A percentile compares a stretch with the other conserved stretches of the same genome.
Evolutionary conservation across 768 basidiomycete species (phyloP).

Genomic region (Paxillus ammoniavirescens): DNA sequence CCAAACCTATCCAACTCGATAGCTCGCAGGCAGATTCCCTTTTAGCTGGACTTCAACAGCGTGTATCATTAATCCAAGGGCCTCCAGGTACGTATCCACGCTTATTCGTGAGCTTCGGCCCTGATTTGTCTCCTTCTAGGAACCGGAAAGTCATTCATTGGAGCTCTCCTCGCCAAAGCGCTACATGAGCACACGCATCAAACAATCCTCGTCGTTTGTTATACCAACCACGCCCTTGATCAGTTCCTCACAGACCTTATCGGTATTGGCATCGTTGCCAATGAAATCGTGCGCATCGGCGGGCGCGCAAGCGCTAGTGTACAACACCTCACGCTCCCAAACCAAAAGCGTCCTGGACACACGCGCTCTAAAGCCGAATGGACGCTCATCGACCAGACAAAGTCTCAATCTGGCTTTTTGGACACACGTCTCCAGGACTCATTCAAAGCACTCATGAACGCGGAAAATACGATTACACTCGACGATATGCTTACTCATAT

Average conservation of each 20-base stretch:
- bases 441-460: slow-evolving; percentile 30
- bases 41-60: slow-evolving; percentile 52
- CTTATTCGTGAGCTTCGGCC: not conserved
- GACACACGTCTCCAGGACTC: slow-evolving; percentile 24
- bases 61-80: slow-evolving; percentile 64
- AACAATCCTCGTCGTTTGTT: slow-evolving; percentile 67
- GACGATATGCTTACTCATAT: slow-evolving; percentile 43
- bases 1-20: slow-evolving; percentile 49
- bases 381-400: slow-evolving; percentile 41
- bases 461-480: slow-evolving; percentile 8
- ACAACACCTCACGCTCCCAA: slow-evolving; percentile 44
- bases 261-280: slow-evolving; percentile 51
- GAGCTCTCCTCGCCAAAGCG: slow-evolving; percentile 61
- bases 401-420: slow-evolving; percentile 17
- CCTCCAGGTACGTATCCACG: slow-evolving; percentile 53
- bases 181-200: slow-evolving; percentile 46
- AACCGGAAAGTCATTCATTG: slow-evolving; percentile 75
- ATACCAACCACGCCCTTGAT: slow-evolving; percentile 74
- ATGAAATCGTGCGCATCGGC: slow-evolving; percentile 53
- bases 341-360: slow-evolving; percentile 30
- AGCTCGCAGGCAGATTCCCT: slow-evolving; percentile 47
- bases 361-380: slow-evolving; percentile 36
- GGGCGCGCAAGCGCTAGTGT: slow-evolving; percentile 54
- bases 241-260: slow-evolving; percentile 65
- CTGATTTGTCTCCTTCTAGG: slow-evolving; percentile 37